These are phyloP conservation scores for Talaromyces verruculosus DNA, from an alignment of 2,329 filamentous ascomycete species.

Conservation along the genomic window DNA sequence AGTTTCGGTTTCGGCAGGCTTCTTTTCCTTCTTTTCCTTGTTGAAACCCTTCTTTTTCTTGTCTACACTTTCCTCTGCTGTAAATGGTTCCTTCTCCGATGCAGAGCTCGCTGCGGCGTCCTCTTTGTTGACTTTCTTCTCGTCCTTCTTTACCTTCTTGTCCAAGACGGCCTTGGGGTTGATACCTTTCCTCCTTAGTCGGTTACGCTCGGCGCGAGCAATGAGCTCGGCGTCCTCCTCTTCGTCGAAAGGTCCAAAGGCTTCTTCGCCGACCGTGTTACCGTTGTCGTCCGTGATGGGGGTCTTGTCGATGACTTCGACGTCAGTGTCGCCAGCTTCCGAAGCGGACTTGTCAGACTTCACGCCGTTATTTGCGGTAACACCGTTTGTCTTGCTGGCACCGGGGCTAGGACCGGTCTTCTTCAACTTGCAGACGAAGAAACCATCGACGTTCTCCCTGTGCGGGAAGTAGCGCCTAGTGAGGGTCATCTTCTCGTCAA, in stretches of 20 bases:
- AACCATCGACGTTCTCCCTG: constrained; percentile 92
- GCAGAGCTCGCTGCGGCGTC: constrained; percentile 19
- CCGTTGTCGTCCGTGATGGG: constrained; percentile 57
- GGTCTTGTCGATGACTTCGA: constrained; percentile 64
- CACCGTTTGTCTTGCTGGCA: constrained; percentile 24
- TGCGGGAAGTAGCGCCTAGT: constrained; percentile 88
- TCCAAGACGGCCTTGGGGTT: constrained; percentile 63
- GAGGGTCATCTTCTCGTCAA: constrained; percentile 79
- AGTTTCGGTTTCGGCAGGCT: constrained; percentile 16
- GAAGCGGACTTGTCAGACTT: constrained; percentile 18
- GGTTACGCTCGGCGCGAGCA: constrained; percentile 69
- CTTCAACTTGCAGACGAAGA: constrained; percentile 97
- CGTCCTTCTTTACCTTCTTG: constrained; percentile 29
- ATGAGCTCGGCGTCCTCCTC: constrained; percentile 71
- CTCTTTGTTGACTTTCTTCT: constrained; percentile 22
- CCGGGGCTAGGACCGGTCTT: constrained; percentile 76
- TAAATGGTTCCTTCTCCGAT: constrained; percentile 11
- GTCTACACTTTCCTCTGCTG: not conserved
- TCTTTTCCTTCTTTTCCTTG: constrained; percentile 22
- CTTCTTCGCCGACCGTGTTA: constrained; percentile 44
- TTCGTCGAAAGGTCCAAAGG: constrained; percentile 73
- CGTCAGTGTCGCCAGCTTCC: constrained; percentile 32
- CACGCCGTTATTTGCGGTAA: constrained; percentile 25
- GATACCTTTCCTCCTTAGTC: constrained; percentile 70
- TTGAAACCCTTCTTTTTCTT: constrained; percentile 16